Evolutionary conservation across 805 yeast genomes (phyloP).

Genomic region (Pichia rugopelliculosa): DNA sequence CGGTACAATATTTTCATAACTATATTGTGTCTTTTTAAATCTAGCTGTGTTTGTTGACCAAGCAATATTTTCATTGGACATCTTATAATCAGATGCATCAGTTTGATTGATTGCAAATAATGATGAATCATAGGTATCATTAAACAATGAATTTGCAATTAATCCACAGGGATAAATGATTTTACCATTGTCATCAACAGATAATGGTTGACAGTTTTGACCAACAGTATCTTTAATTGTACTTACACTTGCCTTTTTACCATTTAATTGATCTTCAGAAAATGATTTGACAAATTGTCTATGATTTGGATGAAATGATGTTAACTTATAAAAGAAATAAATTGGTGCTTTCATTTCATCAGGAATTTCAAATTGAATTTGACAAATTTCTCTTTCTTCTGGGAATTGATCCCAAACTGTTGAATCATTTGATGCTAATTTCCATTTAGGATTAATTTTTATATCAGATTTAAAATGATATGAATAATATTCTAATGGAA

Average conservation of each 20-base stretch:
- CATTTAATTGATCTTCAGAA: slow-evolving; percentile 75
- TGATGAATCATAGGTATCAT: slow-evolving; percentile 54
- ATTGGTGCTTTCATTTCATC: slow-evolving; percentile 65
- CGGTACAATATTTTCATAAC: slow-evolving; percentile 57
- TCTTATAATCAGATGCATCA: slow-evolving; percentile 30
- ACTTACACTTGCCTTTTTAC: slow-evolving; percentile 50
- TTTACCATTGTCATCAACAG: slow-evolving; percentile 37
- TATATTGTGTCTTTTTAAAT: slow-evolving; percentile 57
- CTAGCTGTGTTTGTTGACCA: slow-evolving; percentile 64
- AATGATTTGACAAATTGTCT: slow-evolving; percentile 86
- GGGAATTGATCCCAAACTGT: slow-evolving; percentile 35
- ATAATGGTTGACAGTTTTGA: slow-evolving; percentile 62
- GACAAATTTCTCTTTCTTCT: slow-evolving; percentile 49
- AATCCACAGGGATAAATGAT: slow-evolving; percentile 75
- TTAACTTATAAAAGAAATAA: slow-evolving; percentile 71
- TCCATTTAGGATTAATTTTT: slow-evolving; percentile 58
- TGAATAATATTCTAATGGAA: slow-evolving; percentile 53
- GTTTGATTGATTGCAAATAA: slow-evolving; percentile 40
- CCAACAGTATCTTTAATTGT: slow-evolving; percentile 46
- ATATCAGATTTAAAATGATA: slow-evolving; percentile 48
- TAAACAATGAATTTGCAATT: slow-evolving; percentile 73
- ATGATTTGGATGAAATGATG: slow-evolving; percentile 89
- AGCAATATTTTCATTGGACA: slow-evolving; percentile 52
- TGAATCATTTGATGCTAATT: slow-evolving; percentile 35
- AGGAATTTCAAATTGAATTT: slow-evolving; percentile 69